Conservation (phyloP, 2,329 filamentous ascomycete species). For the Daldinia sp. region DNA sequence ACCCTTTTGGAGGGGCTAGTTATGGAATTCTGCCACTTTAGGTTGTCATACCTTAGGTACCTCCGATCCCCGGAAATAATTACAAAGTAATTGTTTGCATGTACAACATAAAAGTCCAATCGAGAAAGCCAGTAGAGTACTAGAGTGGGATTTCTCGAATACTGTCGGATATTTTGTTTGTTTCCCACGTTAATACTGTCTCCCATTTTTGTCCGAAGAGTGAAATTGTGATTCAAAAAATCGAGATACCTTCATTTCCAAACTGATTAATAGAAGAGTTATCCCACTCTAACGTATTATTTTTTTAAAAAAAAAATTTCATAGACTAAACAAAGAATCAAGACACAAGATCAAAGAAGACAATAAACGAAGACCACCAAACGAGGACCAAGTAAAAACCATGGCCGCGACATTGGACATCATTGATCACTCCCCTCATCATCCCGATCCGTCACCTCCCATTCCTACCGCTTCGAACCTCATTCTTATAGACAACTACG, state of each 20-base stretch:
- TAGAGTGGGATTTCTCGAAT: constrained; percentile 10
- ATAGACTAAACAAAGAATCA: neutral
- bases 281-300: neutral
- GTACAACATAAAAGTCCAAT: neutral
- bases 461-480: constrained; percentile 87
- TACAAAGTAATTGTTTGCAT: neutral
- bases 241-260: constrained; percentile 3
- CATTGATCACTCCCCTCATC: constrained; percentile 85
- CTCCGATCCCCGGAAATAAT: constrained; percentile 28
- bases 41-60: constrained; percentile 11
- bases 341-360: neutral
- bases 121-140: neutral
- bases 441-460: constrained; percentile 76
- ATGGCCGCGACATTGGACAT: constrained; percentile 60
- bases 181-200: constrained; percentile 4
- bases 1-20: constrained; percentile 8
- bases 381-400: constrained; percentile 41
- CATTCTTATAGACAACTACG: constrained; percentile 97
- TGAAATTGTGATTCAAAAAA: constrained; percentile 1
- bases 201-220: constrained; percentile 3
- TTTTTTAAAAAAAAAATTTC: too few species aligned
- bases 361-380: neutral
- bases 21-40: constrained; percentile 3
- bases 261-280: constrained; percentile 8
- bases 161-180: neutral